Percentiles rank a stretch among this genome's conserved stretches.
phyloP scores from a whole-genome alignment of 345 rosid genomes.

The Gossypium raimondii region DNA sequence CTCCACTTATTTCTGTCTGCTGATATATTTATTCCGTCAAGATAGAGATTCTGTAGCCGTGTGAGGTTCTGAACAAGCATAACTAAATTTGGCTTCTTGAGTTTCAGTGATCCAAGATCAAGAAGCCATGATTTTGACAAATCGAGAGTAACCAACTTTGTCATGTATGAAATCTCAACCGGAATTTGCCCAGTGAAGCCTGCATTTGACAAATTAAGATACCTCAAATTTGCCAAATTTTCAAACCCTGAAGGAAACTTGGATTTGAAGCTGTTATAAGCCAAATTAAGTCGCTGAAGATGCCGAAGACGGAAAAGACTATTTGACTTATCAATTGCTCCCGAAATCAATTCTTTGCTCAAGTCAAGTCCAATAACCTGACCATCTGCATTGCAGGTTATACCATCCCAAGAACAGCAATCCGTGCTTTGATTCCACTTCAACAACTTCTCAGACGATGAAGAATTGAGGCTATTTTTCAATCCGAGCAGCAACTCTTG shows the following conservation, averaged over 20 bases:
- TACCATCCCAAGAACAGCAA: conserved; percentile 44
- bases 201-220: conserved; percentile 33
- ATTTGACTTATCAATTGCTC: conserved; percentile 31
- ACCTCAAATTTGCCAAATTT: conserved; percentile 24
- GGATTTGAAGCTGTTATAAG: conserved; percentile 30
- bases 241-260: conserved; percentile 28
- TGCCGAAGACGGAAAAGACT: conserved; percentile 35
- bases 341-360: conserved; percentile 27
- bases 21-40: conserved; percentile 37
- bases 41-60: conserved; percentile 19
- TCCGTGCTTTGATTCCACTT: conserved; percentile 27
- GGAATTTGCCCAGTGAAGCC: conserved; percentile 38
- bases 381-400: conserved; percentile 34
- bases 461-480: conserved; percentile 20
- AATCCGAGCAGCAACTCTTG: conserved; percentile 31
- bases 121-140: conserved; percentile 21
- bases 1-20: conserved; percentile 27
- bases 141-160: conserved; percentile 40
- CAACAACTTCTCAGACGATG: conserved; percentile 14
- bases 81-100: conserved; percentile 30
- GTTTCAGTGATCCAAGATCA: neutral
- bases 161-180: conserved; percentile 28
- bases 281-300: conserved; percentile 40
- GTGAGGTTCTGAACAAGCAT: conserved; percentile 25
- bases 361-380: conserved; percentile 38